A percentile compares a stretch with the other conserved stretches of the same genome.
phyloP scores from a whole-genome alignment of 306 rosid genomes.

The Vachellia pachyceras region DNA sequence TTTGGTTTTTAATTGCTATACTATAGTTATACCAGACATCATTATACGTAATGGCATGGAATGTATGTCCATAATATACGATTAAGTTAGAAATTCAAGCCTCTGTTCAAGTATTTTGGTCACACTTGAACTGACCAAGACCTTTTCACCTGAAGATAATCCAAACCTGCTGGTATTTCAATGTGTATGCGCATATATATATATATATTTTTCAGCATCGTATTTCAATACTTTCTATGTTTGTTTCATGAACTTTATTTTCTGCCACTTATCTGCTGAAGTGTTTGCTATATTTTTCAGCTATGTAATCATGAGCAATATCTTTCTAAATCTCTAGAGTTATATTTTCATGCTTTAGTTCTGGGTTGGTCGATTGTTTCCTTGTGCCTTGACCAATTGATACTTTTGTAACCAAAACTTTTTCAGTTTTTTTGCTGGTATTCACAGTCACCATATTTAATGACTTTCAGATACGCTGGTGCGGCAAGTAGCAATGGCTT shows the following conservation, averaged over 20 bases:
- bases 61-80: slow-evolving; percentile 4
- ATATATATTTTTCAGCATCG: background rate
- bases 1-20: background rate
- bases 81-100: background rate
- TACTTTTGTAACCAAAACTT: background rate
- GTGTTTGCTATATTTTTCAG: slow-evolving; percentile 5
- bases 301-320: background rate
- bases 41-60: background rate
- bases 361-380: background rate
- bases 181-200: background rate
- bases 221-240: background rate
- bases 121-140: background rate
- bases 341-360: slow-evolving; percentile 10
- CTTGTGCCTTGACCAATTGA: background rate
- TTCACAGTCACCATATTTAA: slow-evolving; percentile 25
- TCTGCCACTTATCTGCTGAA: background rate
- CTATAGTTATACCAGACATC: slow-evolving; percentile 19
- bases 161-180: background rate
- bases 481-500: slow-evolving; percentile 87
- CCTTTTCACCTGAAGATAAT: background rate
- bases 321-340: slow-evolving; percentile 16
- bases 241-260: background rate
- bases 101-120: background rate
- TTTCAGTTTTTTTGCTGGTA: slow-evolving; percentile 16
- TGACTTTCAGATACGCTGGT: slow-evolving; percentile 73